Percentiles rank a stretch among this genome's conserved stretches.
Evolutionary conservation across 1,284 basidiomycete species (phyloP).

Genomic region (Heterobasidion annosum): DNA sequence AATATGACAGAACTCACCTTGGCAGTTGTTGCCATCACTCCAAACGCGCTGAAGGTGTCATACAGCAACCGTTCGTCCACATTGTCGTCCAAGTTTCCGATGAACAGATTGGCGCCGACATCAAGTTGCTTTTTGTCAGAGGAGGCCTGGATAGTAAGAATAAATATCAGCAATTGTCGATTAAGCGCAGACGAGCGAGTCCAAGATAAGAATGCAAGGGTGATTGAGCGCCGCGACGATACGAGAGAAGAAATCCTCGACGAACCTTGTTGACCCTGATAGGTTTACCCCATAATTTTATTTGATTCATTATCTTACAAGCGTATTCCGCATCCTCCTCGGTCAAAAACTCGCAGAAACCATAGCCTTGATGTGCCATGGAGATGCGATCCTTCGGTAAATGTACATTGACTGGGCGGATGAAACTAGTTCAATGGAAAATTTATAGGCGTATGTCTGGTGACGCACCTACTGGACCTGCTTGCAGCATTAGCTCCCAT

Average conservation of each 20-base stretch:
- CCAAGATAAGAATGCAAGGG: background rate
- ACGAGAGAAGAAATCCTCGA: constrained; percentile 8
- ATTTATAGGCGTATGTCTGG: background rate
- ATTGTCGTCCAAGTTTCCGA: constrained; percentile 90
- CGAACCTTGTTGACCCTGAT: constrained; percentile 95
- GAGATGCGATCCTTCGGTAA: constrained; percentile 99
- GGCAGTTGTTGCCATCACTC: constrained; percentile 87
- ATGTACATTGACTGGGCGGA: constrained; percentile 78
- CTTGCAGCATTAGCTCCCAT: constrained; percentile 99
- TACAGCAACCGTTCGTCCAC: constrained; percentile 91
- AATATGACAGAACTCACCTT: constrained; percentile 53
- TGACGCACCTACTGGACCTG: constrained; percentile 82
- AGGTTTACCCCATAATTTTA: constrained; percentile 97
- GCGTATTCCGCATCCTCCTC: constrained; percentile 99
- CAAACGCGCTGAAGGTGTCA: constrained; percentile 94
- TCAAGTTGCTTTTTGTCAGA: constrained; percentile 97
- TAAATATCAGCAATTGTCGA: constrained; percentile 4
- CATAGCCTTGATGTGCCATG: constrained; percentile 97
- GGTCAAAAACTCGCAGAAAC: constrained; percentile 97
- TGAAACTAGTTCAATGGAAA: constrained; percentile 4
- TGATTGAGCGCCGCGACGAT: background rate
- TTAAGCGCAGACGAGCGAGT: background rate
- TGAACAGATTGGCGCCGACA: constrained; percentile 95
- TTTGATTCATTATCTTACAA: constrained; percentile 99
- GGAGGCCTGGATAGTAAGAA: constrained; percentile 50